Evolutionary conservation across 805 yeast species (phyloP).

Genomic region (Hanseniaspora jakobsenii): DNA sequence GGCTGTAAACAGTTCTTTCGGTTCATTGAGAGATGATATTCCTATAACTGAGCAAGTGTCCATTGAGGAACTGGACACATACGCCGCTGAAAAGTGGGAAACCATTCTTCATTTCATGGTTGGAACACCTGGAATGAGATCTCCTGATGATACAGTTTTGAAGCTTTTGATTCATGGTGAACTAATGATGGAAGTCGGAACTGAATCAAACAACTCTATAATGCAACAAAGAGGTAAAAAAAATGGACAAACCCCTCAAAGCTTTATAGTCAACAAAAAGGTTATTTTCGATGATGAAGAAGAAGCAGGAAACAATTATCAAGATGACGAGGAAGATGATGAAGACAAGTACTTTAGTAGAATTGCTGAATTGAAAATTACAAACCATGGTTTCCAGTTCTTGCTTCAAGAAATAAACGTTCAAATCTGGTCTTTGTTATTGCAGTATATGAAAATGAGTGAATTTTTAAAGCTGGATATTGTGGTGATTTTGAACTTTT

Average conservation of each 20-base stretch:
- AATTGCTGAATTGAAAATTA: slow-evolving; percentile 45
- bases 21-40: slow-evolving; percentile 48
- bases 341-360: slow-evolving; percentile 5
- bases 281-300: no score
- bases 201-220: slow-evolving; percentile 20
- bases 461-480: slow-evolving; percentile 84
- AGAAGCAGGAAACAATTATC: slow-evolving; percentile 82
- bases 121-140: slow-evolving; percentile 60
- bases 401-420: slow-evolving; percentile 83
- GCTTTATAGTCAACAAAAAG: no score
- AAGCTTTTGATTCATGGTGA: slow-evolving; percentile 67
- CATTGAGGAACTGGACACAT: slow-evolving; percentile 36
- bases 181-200: slow-evolving; percentile 58
- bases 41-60: slow-evolving; percentile 3
- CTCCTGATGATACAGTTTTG: slow-evolving; percentile 75
- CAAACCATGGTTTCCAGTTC: slow-evolving; percentile 89
- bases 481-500: slow-evolving; percentile 86
- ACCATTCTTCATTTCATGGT: slow-evolving; percentile 94
- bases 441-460: slow-evolving; percentile 78
- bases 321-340: slow-evolving; percentile 17
- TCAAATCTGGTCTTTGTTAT: slow-evolving; percentile 82
- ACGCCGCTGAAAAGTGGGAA: slow-evolving; percentile 88
- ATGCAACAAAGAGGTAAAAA: slow-evolving; percentile 30
- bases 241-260: no score
- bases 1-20: slow-evolving; percentile 55